These are phyloP conservation scores for Rhexocercosporidium sp. DNA, from an alignment of 2,329 filamentous ascomycete genomes.

Conservation along the genomic window DNA sequence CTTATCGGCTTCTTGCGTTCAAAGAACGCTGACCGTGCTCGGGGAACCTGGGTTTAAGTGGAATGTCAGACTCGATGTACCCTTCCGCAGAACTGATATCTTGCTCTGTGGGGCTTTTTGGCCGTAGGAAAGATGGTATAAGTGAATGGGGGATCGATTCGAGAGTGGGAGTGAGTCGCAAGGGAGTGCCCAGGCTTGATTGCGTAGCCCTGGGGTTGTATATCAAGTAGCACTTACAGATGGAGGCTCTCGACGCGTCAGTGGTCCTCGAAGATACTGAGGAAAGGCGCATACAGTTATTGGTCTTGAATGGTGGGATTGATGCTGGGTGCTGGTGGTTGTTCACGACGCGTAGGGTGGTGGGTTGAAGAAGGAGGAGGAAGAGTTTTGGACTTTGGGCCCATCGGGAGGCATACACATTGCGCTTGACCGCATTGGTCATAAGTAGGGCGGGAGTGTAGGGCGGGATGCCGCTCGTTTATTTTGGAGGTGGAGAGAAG, in stretches of 20 bases:
- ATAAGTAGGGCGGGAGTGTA: constrained; percentile 11
- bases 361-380: constrained; percentile 37
- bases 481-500: neutral
- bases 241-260: constrained; percentile 39
- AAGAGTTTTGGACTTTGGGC: constrained; percentile 34
- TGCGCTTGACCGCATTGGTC: constrained; percentile 7
- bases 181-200: constrained; percentile 25
- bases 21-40: constrained; percentile 23
- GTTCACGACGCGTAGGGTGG: constrained; percentile 32
- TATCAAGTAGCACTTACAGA: constrained; percentile 37
- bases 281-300: constrained; percentile 39
- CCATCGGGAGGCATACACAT: constrained; percentile 35
- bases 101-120: constrained; percentile 17
- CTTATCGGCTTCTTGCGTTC: constrained; percentile 26
- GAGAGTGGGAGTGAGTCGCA: constrained; percentile 16
- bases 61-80: constrained; percentile 34
- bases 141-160: constrained; percentile 21
- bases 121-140: constrained; percentile 15
- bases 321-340: constrained; percentile 37
- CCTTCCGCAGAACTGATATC: constrained; percentile 20
- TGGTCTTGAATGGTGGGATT: constrained; percentile 37
- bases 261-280: constrained; percentile 28
- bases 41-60: constrained; percentile 31
- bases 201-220: constrained; percentile 23
- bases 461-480: constrained; percentile 7